phyloP scores from a whole-genome alignment of 257 asterid genomes.

The Nicotiana obtusifolia region DNA sequence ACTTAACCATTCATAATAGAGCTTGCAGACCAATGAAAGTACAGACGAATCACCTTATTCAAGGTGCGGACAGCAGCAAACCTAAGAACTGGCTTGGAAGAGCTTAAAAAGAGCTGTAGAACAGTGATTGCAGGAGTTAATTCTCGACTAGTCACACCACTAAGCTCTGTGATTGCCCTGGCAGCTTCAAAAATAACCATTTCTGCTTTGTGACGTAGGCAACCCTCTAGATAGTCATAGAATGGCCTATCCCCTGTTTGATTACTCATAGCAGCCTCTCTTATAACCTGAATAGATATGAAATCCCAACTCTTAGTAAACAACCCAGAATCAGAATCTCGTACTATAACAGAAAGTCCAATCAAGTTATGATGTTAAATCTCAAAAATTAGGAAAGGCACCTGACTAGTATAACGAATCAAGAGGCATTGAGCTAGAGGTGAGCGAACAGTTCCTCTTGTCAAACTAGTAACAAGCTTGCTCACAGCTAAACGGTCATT shows the following conservation, averaged over 20 bases:
- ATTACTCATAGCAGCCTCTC: slow-evolving; percentile 56
- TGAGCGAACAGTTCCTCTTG: slow-evolving; percentile 89
- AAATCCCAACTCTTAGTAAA: slow-evolving; percentile 6
- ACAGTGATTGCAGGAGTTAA: slow-evolving; percentile 92
- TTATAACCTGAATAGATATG: slow-evolving; percentile 55
- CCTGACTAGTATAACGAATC: slow-evolving; percentile 95
- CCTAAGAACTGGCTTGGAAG: slow-evolving; percentile 88
- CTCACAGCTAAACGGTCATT: slow-evolving; percentile 92
- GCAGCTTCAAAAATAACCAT: slow-evolving; percentile 98
- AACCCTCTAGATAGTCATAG: slow-evolving; percentile 88
- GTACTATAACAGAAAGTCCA: not conserved
- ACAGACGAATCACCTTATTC: slow-evolving; percentile 60
- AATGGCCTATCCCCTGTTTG: slow-evolving; percentile 86
- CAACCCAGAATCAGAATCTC: not conserved
- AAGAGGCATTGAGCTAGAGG: slow-evolving; percentile 94
- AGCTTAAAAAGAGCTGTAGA: slow-evolving; percentile 80
- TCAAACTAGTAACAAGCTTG: slow-evolving; percentile 88
- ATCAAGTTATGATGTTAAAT: not conserved
- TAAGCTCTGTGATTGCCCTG: slow-evolving; percentile 88
- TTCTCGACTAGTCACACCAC: slow-evolving; percentile 76
- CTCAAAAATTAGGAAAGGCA: slow-evolving; percentile 4
- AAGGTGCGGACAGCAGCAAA: slow-evolving; percentile 96
- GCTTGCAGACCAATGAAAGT: not conserved
- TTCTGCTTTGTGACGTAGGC: slow-evolving; percentile 96
- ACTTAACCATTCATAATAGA: not conserved